A percentile compares a stretch with the other conserved stretches of the same genome.
Evolutionary conservation across 2,329 filamentous ascomycete species (phyloP).

Genomic region (Epichloe gansuensis): DNA sequence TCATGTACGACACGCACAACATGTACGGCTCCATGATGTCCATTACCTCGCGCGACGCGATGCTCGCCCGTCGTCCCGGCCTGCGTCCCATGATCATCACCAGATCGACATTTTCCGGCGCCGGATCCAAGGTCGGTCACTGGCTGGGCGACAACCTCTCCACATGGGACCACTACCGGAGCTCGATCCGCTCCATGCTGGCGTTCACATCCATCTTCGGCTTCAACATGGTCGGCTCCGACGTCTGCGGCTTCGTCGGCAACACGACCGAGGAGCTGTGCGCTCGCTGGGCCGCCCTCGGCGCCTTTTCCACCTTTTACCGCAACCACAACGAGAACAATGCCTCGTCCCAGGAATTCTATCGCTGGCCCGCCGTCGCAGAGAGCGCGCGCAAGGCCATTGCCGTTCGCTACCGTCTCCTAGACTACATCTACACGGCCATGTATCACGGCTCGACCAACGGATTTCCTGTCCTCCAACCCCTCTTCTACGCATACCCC

Average conservation of each 20-base stretch:
- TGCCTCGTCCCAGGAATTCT: constrained; percentile 48
- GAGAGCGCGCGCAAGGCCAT: constrained; percentile 56
- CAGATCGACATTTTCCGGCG: constrained; percentile 67
- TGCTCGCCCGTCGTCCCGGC: constrained; percentile 47
- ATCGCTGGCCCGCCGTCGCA: constrained; percentile 52
- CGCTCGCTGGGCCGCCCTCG: constrained; percentile 54
- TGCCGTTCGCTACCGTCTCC: constrained; percentile 57
- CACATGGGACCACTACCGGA: constrained; percentile 60
- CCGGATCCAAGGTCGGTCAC: constrained; percentile 63
- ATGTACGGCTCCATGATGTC: constrained; percentile 64
- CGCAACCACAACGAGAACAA: constrained; percentile 50
- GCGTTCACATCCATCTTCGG: constrained; percentile 58
- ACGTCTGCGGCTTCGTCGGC: constrained; percentile 64
- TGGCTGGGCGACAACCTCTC: constrained; percentile 71
- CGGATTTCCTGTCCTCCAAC: constrained; percentile 54
- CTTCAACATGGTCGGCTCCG: constrained; percentile 55
- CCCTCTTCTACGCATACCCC: constrained; percentile 61
- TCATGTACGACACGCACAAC: constrained; percentile 78
- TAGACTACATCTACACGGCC: constrained; percentile 73
- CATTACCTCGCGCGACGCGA: constrained; percentile 62
- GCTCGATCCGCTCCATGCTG: constrained; percentile 65
- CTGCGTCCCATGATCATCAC: constrained; percentile 78
- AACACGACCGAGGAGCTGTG: constrained; percentile 52
- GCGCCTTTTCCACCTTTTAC: constrained; percentile 60
- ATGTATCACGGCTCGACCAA: constrained; percentile 45